Conservation (phyloP, 306 rosid species). For the Cicer arietinum region DNA sequence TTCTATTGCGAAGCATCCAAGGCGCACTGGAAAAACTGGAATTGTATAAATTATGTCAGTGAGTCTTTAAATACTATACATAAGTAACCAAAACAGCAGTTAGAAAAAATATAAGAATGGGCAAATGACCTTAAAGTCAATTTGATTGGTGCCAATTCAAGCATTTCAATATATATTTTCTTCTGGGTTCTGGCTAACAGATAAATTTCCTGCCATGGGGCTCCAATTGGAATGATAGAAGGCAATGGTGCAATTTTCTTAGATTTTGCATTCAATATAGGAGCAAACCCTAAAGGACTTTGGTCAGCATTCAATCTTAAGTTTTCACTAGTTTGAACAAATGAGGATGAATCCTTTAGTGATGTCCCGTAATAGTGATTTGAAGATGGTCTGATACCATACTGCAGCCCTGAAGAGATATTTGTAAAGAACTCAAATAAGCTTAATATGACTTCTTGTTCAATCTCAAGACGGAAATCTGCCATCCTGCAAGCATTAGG, state of each 20-base stretch:
- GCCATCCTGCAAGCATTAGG: slow-evolving; percentile 75
- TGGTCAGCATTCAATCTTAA: slow-evolving; percentile 50
- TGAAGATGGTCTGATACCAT: slow-evolving; percentile 56
- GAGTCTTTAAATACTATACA: slow-evolving; percentile 25
- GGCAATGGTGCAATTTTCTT: slow-evolving; percentile 57
- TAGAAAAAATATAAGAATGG: slow-evolving; percentile 19
- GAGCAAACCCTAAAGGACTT: slow-evolving; percentile 45
- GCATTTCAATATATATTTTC: slow-evolving; percentile 83
- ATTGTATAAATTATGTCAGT: slow-evolving; percentile 39
- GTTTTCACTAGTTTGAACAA: slow-evolving; percentile 48
- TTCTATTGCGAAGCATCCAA: slow-evolving; percentile 78
- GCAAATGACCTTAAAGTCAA: slow-evolving; percentile 72
- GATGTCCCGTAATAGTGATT: slow-evolving; percentile 51
- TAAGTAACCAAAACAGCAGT: slow-evolving; percentile 28
- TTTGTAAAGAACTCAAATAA: slow-evolving; percentile 77
- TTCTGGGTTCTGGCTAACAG: slow-evolving; percentile 86
- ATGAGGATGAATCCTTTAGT: slow-evolving; percentile 48
- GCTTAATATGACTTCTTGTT: slow-evolving; percentile 87
- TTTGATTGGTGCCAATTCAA: slow-evolving; percentile 84
- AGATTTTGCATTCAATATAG: slow-evolving; percentile 49
- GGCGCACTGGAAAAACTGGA: slow-evolving; percentile 95
- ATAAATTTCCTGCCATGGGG: slow-evolving; percentile 96
- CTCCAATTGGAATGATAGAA: slow-evolving; percentile 85
- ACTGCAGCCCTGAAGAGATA: slow-evolving; percentile 64
- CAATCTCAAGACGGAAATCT: slow-evolving; percentile 89